Evolutionary conservation across 495 filamentous ascomycete genomes (phyloP).

Genomic region (Tuber magnatum): DNA sequence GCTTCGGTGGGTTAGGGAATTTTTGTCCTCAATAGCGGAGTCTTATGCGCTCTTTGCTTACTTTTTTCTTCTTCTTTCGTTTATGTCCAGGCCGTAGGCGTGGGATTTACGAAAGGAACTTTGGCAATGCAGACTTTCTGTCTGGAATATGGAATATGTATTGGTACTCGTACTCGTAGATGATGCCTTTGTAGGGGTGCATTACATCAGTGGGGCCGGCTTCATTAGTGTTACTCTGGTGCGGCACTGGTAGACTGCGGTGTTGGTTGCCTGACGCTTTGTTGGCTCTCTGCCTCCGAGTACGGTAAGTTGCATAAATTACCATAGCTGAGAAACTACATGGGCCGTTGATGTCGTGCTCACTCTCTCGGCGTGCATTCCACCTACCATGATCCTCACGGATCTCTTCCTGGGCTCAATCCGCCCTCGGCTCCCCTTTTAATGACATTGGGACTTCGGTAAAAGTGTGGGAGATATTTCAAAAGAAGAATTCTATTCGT

Average conservation of each 20-base stretch:
- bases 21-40: constrained; percentile 39
- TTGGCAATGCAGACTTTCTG: neutral
- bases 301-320: too few relatives aligned
- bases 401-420: neutral
- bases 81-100: constrained; percentile 26
- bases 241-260: neutral
- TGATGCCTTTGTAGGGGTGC: neutral
- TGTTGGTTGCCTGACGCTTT: neutral
- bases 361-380: neutral
- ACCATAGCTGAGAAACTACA: neutral
- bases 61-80: constrained; percentile 20
- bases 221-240: neutral
- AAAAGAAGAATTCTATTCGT: neutral
- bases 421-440: neutral
- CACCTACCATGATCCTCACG: neutral
- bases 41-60: constrained; percentile 12
- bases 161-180: neutral
- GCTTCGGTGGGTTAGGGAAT: constrained; percentile 46
- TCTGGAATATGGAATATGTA: neutral
- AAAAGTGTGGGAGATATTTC: neutral
- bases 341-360: neutral
- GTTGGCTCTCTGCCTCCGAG: neutral
- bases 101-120: constrained; percentile 18
- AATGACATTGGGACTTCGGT: neutral
- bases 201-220: neutral